Base-by-base conservation (phyloP, 768 basidiomycete genomes). In the Roridomyces roridus region DNA sequence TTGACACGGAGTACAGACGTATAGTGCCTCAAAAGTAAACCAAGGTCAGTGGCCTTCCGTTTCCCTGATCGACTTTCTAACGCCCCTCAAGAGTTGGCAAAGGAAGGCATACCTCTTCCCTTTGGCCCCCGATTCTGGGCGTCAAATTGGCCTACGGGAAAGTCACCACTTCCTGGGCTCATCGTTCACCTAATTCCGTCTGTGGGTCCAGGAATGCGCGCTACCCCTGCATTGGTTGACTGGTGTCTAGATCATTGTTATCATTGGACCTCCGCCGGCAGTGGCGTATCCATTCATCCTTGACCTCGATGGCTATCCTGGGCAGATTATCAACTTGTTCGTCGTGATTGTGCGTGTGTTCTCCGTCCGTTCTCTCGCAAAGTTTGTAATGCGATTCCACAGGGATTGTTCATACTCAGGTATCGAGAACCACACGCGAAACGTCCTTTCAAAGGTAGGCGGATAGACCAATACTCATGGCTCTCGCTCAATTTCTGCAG, bases 231-330 rank as follows among this genome's bases (percentile, higher is more conserved):
- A 35, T 41, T 55, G 17, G 43, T 17, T 12, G 20, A n/a, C 14
- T 9, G 15, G 5, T 12, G n/a, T n/a, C n/a, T n/a, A 80, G 79
- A 65, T 78, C 21, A 80, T 85, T 39, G 72, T 85, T 41, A 85
- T 85, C 44, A 64, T 85, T 40, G 85, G 65, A 1, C 85, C 85
- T 0, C 85, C 85, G 1, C 75, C 78, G 3, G 57, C 67, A 4
- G 77, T 85, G 9, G 85, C 75, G 0, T 86, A 86, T 63, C 84
- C 85, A 0, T 87, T 86, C 57, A 86, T 86, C 49, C 73, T 87
- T 4, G 84, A 86, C 50, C 74, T 86, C 11, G 75, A 74, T 65
- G 83, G 76, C 31, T 77, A 86, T 61, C 82, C 85, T 2, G 52
- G 35, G 26, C 84, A 85, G 53, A 82, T 86, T 28, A 78, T 87